Conservation (phyloP, 495 filamentous ascomycete species). For the Talaromyces nanjingensis region DNA sequence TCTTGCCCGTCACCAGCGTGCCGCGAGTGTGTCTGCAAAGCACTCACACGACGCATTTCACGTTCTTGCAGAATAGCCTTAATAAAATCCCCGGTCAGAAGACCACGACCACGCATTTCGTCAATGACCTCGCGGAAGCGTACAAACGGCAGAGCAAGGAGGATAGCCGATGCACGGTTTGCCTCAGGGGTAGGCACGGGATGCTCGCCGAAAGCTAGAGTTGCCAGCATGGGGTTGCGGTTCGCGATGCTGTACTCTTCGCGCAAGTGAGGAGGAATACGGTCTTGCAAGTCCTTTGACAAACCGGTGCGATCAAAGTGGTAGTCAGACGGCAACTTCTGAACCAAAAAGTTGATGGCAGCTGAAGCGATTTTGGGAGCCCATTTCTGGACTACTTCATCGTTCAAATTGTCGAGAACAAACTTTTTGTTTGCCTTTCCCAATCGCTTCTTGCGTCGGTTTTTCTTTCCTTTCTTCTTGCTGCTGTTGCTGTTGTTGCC, state of each 20-base stretch:
- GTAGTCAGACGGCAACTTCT: slow-evolving; percentile 15
- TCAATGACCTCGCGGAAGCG: slow-evolving; percentile 13
- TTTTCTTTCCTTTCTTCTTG: not conserved
- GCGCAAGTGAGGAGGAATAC: slow-evolving; percentile 20
- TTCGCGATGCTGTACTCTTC: slow-evolving; percentile 7
- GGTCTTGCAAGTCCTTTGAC: slow-evolving; percentile 14
- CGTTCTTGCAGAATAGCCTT: slow-evolving; percentile 18
- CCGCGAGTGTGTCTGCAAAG: slow-evolving; percentile 12
- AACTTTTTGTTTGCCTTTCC: not conserved
- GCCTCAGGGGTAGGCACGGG: slow-evolving; percentile 11
- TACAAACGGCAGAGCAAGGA: slow-evolving; percentile 19
- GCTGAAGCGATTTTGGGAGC: slow-evolving; percentile 13
- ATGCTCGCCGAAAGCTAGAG: slow-evolving; percentile 17
- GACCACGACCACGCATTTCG: slow-evolving; percentile 10
- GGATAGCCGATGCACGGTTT: slow-evolving; percentile 18
- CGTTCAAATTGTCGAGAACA: not conserved
- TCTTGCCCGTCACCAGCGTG: not conserved
- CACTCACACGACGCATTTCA: slow-evolving; percentile 22
- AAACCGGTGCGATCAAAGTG: slow-evolving; percentile 17
- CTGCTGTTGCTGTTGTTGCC: not conserved
- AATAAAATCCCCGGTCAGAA: slow-evolving; percentile 12
- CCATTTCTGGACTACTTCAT: slow-evolving; percentile 12
- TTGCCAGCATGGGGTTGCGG: slow-evolving; percentile 16
- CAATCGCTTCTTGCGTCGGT: not conserved
- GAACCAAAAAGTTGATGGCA: slow-evolving; percentile 17